Evolutionary conservation across 2,329 filamentous ascomycete species (phyloP), one percentile per base, ranked within the genome.

Genomic region (Arthrinium phaeospermum): DNA sequence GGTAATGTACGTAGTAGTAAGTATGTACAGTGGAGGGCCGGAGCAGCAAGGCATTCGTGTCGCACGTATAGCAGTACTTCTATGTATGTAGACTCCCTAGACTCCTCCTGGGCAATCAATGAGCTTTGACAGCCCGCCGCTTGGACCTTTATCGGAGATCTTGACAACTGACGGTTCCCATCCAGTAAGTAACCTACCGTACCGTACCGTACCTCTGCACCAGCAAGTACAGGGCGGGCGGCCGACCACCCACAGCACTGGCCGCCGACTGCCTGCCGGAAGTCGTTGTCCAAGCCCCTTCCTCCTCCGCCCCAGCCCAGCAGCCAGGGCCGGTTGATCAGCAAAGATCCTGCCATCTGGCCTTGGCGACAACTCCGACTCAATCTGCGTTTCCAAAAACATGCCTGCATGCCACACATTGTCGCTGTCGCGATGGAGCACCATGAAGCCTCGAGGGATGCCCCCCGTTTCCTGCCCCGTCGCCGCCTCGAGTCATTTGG

Each of bases 131-230:
- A 57, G 51, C 51, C 27, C 19, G 51, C 51, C 51, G 51, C 51
- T 57, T 57, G 51, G 51, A 57, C 51, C 51, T 57, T 57, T 19
- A 57, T 57, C 51, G 51, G 51, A 57, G 51, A 57, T 57, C 51
- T 57, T 57, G 51, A 57, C 51, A 57, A 41, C 37, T 41, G 37
- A 41, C 10, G 34, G 51, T 34, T 57, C 34, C 51, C 51, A 57
- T 57, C 34, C 51, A 57, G 51, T n/a, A n/a, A n/a, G n/a, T n/a
- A n/a, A n/a, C n/a, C n/a, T n/a, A n/a, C n/a, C n/a, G n/a, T 57
- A 34, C 27, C 8, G 27, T 30, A n/a, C 27, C 27, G 27, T 30
- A 19, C 46, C 46, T n/a, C 45, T 47, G 45, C 19, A 22, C 45
- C 16, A 47, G 27, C 27, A 30, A 30, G 27, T 30, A 30, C 27